Percentiles rank a stretch among this genome's conserved stretches.
Conservation (phyloP, 163 green algal genomes). For the Scenedesmus sp. region DNA sequence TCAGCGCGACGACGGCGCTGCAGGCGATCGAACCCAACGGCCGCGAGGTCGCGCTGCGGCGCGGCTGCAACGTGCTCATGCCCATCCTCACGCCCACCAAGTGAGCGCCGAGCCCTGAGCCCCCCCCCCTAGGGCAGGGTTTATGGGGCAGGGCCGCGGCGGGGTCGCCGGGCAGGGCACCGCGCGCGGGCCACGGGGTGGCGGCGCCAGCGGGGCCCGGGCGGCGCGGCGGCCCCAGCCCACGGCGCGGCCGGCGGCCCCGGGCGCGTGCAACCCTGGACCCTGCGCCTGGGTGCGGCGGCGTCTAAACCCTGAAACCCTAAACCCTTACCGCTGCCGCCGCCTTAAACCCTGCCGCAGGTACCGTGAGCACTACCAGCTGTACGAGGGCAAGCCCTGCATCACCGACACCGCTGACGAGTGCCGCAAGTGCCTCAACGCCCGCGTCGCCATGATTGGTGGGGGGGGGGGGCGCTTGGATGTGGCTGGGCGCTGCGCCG, state of each 20-base stretch:
- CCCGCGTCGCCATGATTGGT: conserved; percentile 64
- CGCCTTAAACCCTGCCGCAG: too few species aligned
- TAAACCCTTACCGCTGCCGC: too few species aligned
- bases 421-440: conserved; percentile 71
- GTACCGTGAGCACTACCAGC: conserved; percentile 73
- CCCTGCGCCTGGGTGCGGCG: neutral
- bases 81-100: conserved; percentile 76
- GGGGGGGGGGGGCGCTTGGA: too few species aligned
- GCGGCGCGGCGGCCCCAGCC: too few species aligned
- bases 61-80: conserved; percentile 76
- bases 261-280: too few species aligned
- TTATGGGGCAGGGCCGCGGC: neutral
- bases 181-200: too few species aligned
- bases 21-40: conserved; percentile 71
- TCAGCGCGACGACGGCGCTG: conserved; percentile 72
- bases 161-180: too few species aligned
- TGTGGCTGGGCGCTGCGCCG: too few species aligned
- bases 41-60: conserved; percentile 67
- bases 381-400: conserved; percentile 82
- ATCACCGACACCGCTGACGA: conserved; percentile 78
- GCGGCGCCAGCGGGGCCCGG: too few species aligned
- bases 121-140: neutral
- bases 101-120: conserved; percentile 44
- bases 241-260: too few species aligned
- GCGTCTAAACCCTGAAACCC: too few species aligned